Conservation (phyloP, 768 basidiomycete genomes). For the Zangia roseola region DNA sequence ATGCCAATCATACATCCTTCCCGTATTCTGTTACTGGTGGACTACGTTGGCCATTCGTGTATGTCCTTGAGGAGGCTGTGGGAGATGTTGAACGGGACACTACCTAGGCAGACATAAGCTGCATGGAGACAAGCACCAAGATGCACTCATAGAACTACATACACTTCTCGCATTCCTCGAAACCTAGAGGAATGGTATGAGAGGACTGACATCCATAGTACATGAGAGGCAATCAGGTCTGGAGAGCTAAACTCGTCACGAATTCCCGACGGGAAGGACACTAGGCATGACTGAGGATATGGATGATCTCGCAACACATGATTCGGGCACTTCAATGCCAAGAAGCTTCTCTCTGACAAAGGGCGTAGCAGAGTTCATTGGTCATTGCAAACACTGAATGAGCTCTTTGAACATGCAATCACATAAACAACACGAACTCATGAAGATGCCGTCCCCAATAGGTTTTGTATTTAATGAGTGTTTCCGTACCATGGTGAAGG, state of each 20-base stretch:
- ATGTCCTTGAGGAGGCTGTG: slow-evolving; percentile 98
- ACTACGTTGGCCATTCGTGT: slow-evolving; percentile 97
- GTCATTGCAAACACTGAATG: slow-evolving; percentile 69
- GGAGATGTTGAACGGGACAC: slow-evolving; percentile 96
- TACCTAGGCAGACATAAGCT: slow-evolving; percentile 95
- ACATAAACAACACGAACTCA: slow-evolving; percentile 68
- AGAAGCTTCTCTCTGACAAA: slow-evolving; percentile 97
- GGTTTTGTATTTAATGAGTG: slow-evolving; percentile 98
- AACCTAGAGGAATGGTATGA: slow-evolving; percentile 99
- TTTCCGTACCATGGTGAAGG: slow-evolving; percentile 96
- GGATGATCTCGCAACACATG: slow-evolving; percentile 94
- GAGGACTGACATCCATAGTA: slow-evolving; percentile 95
- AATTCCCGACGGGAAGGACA: neutral
- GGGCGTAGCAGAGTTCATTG: slow-evolving; percentile 95
- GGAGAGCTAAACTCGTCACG: neutral
- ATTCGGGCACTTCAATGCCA: slow-evolving; percentile 97
- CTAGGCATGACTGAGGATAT: slow-evolving; percentile 83
- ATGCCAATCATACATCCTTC: slow-evolving; percentile 91
- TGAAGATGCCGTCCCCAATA: slow-evolving; percentile 97
- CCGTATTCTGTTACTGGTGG: slow-evolving; percentile 98
- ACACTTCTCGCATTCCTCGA: slow-evolving; percentile 99
- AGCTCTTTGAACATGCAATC: neutral
- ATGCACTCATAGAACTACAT: slow-evolving; percentile 99
- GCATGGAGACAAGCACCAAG: slow-evolving; percentile 94
- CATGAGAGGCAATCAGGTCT: slow-evolving; percentile 98